Conservation (phyloP, 139 green algal species). For the Pseudopediastrum boryanum region DNA sequence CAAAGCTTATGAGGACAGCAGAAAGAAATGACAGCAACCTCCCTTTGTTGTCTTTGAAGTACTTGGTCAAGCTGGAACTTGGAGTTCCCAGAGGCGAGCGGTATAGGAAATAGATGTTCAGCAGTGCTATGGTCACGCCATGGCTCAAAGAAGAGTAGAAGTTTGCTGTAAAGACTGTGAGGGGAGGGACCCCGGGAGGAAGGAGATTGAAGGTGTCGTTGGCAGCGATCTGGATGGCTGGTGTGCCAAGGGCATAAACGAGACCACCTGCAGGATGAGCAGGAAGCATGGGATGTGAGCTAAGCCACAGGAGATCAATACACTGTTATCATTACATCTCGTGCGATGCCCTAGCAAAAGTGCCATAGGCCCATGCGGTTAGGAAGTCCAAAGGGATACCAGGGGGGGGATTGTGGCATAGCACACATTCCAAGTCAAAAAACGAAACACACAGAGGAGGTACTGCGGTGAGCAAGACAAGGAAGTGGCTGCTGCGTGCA, state of each 20-base stretch:
- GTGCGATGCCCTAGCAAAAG: too few relatives aligned
- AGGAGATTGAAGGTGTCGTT: conserved; percentile 47
- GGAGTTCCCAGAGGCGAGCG: conserved; percentile 29
- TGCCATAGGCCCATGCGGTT: too few relatives aligned
- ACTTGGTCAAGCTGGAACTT: conserved; percentile 17
- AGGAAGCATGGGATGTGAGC: too few relatives aligned
- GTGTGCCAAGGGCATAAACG: conserved; percentile 44
- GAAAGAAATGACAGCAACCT: conserved; percentile 33
- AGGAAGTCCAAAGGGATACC: too few relatives aligned
- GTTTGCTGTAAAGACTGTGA: conserved; percentile 47
- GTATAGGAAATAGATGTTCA: conserved; percentile 45
- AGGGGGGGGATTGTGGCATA: too few relatives aligned
- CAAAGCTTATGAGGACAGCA: conserved; percentile 40
- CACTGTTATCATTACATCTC: too few relatives aligned
- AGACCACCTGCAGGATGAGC: conserved; percentile 40
- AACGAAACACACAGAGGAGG: too few relatives aligned
- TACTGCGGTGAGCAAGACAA: too few relatives aligned
- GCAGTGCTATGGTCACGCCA: not conserved
- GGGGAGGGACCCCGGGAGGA: conserved; percentile 16
- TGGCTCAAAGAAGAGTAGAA: conserved; percentile 49
- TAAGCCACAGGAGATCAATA: too few relatives aligned
- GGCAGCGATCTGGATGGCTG: conserved; percentile 48
- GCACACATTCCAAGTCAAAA: too few relatives aligned
- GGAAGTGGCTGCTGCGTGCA: too few relatives aligned
- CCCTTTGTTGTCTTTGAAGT: conserved; percentile 22